Conservation (phyloP, 2,329 filamentous ascomycete genomes). For the Paradendryphiella salina region DNA sequence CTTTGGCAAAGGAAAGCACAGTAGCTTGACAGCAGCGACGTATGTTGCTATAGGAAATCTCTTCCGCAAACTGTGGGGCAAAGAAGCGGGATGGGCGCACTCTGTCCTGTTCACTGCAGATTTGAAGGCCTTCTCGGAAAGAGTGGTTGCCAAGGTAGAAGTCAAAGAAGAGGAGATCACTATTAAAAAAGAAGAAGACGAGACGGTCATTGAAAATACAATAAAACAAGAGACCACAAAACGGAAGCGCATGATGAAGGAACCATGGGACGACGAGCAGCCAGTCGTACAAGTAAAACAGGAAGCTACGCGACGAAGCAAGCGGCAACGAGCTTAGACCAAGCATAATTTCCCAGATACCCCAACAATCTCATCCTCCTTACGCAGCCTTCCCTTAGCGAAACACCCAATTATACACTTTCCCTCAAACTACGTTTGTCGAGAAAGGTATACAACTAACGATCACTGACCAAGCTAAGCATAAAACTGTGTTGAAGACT, state of each 20-base stretch:
- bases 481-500: too few relatives aligned
- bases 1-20: constrained; percentile 80
- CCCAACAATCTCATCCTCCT: too few relatives aligned
- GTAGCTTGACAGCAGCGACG: constrained; percentile 82
- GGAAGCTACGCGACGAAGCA: constrained; percentile 7
- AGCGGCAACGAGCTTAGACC: constrained; percentile 3
- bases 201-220: constrained; percentile 12
- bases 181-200: constrained; percentile 42
- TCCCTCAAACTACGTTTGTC: too few relatives aligned
- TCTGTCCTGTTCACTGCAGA: constrained; percentile 96
- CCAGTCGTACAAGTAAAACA: background rate
- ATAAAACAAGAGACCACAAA: constrained; percentile 35
- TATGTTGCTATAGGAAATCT: constrained; percentile 90
- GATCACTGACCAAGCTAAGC: too few relatives aligned
- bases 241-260: constrained; percentile 9
- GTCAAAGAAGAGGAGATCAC: constrained; percentile 51
- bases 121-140: constrained; percentile 78
- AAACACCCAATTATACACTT: too few relatives aligned
- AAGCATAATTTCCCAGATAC: background rate
- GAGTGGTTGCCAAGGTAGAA: constrained; percentile 55
- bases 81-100: constrained; percentile 96
- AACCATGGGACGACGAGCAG: background rate
- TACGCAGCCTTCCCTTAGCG: too few relatives aligned
- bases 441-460: too few relatives aligned
- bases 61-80: constrained; percentile 87